These are phyloP conservation scores for Dalbergia cochinchinensis DNA, from an alignment of 306 rosid species.

Conservation along the genomic window DNA sequence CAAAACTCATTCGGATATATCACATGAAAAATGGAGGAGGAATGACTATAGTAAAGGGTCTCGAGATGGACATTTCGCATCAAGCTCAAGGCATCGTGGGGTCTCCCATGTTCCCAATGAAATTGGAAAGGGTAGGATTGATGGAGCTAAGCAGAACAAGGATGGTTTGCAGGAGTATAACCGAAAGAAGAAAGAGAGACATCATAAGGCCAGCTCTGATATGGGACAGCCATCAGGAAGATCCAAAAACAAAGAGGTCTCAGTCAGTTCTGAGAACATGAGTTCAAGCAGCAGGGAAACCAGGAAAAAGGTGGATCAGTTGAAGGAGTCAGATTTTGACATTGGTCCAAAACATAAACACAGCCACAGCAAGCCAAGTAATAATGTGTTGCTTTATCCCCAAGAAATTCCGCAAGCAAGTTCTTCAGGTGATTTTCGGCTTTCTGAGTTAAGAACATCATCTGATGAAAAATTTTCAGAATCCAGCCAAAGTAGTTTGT, in stretches of 20 bases:
- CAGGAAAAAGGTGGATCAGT: constrained; percentile 48
- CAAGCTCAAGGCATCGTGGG: constrained; percentile 45
- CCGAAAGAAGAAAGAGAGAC: constrained; percentile 55
- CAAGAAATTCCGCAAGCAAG: constrained; percentile 56
- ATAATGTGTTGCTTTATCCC: constrained; percentile 55
- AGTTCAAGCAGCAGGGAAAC: constrained; percentile 47
- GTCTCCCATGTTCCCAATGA: constrained; percentile 52
- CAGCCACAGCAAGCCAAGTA: constrained; percentile 43
- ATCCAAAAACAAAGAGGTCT: constrained; percentile 45
- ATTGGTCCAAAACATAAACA: constrained; percentile 38
- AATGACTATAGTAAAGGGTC: constrained; percentile 45
- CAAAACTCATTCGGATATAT: constrained; percentile 51
- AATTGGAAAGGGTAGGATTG: constrained; percentile 38
- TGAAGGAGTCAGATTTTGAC: constrained; percentile 47
- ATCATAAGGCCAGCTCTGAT: constrained; percentile 45
- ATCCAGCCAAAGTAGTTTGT: constrained; percentile 57
- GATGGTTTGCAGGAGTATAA: constrained; percentile 46
- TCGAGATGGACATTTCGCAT: constrained; percentile 47
- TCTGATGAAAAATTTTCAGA: constrained; percentile 56
- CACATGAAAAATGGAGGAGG: constrained; percentile 55
- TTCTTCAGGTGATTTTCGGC: constrained; percentile 51
- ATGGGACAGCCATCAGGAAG: constrained; percentile 49
- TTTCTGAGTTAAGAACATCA: constrained; percentile 52
- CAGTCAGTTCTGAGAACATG: constrained; percentile 48
- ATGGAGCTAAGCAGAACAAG: constrained; percentile 46